Conservation (phyloP, 805 yeast genomes). For the Priceomyces castillae region DNA sequence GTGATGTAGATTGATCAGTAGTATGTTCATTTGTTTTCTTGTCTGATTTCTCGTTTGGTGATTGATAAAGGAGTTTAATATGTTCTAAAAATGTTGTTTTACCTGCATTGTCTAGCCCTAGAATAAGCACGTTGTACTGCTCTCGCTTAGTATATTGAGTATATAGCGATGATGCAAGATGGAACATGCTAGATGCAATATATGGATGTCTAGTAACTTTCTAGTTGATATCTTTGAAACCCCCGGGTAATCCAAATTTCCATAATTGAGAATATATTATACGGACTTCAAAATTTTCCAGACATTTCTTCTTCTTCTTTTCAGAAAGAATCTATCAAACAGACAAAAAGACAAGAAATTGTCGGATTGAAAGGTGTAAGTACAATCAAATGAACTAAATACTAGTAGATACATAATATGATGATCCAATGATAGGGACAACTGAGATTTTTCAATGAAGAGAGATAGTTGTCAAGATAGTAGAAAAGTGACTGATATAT, state of each 20-base stretch:
- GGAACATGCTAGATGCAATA: constrained; percentile 30
- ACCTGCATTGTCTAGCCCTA: constrained; percentile 95
- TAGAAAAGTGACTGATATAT: constrained; percentile 18
- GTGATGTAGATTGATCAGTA: constrained; percentile 17
- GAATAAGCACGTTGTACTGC: constrained; percentile 54
- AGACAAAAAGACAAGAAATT: not conserved
- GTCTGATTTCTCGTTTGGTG: constrained; percentile 19
- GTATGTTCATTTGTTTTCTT: constrained; percentile 7
- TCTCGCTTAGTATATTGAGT: constrained; percentile 46
- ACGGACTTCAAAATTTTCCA: not conserved
- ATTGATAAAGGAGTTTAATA: constrained; percentile 35
- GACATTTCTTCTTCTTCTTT: not conserved
- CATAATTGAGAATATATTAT: not conserved
- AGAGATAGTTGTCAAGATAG: constrained; percentile 23
- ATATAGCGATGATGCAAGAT: constrained; percentile 42
- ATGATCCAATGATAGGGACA: constrained; percentile 25
- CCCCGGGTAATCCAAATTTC: not conserved
- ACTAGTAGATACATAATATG: not conserved
- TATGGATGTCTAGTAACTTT: no score
- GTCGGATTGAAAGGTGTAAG: not conserved
- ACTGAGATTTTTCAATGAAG: constrained; percentile 23
- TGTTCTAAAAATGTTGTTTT: constrained; percentile 60
- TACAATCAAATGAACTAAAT: not conserved
- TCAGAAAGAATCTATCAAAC: not conserved
- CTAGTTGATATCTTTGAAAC: not conserved